These are phyloP conservation scores for Pythium monospermum DNA, from an alignment of 352 stramenopile species.

Conservation along the genomic window DNA sequence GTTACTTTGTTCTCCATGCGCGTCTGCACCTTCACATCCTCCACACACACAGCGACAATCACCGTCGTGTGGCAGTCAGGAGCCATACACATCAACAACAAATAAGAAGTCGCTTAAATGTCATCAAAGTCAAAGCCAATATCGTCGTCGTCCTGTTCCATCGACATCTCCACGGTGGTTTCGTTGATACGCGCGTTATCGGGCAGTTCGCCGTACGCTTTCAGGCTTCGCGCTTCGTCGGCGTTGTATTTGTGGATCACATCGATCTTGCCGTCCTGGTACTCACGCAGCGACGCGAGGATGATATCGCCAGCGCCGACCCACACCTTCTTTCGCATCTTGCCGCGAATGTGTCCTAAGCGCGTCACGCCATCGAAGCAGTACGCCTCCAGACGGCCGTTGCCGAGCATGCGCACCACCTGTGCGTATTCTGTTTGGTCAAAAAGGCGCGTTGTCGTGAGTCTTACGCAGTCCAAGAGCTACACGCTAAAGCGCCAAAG, in stretches of 20 bases:
- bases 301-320: conserved; percentile 99
- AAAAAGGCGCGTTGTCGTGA: no score
- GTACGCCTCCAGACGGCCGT: conserved; percentile 97
- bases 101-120: conserved; percentile 42
- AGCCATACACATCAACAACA: no score
- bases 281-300: conserved; percentile 97
- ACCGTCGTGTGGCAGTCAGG: no score
- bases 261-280: conserved; percentile 99
- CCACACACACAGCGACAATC: background rate
- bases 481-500: no score
- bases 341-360: conserved; percentile 98
- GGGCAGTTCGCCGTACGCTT: conserved; percentile 99
- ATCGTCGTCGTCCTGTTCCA: conserved; percentile 84
- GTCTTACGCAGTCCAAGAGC: no score
- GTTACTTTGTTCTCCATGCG: no score
- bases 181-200: conserved; percentile 92
- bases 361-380: conserved; percentile 98
- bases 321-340: conserved; percentile 99
- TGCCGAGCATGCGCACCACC: conserved; percentile 98
- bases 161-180: conserved; percentile 82
- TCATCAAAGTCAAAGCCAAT: conserved; percentile 90
- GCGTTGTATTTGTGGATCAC: conserved; percentile 99
- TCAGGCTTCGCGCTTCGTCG: conserved; percentile 97
- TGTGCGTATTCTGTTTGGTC: conserved; percentile 93
- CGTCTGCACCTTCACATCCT: no score